Base-by-base conservation (phyloP, 768 basidiomycete species). In the Macrocybe gigantea region DNA sequence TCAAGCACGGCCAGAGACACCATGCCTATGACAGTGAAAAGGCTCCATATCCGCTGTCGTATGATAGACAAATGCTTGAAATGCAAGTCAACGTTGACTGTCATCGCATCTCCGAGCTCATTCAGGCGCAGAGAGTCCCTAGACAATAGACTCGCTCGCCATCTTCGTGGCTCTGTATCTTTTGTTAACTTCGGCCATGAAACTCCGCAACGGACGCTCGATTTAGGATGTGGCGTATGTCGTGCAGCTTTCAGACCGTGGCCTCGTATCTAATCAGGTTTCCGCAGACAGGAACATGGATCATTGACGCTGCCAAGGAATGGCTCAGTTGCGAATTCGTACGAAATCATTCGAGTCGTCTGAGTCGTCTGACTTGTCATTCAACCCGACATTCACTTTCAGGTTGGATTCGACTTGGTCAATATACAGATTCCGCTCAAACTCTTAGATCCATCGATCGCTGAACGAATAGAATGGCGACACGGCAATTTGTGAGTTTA, bases 331-430 rank as follows among this genome's bases (percentile, higher is more conserved):
- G 80, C 55, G 66, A 79, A 49, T 81, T 88, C 51, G 85, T 86
- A 61, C 48, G 82, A 56, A 33, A 11, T 41, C 30, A 13, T 37
- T 36, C n/a, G 15, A 41, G 33, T 33, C 12, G 33, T 6, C 13
- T 33, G 15, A 41, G 33, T 33, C 12, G 33, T 6, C 13, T 33
- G 53, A 10, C 45, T 40, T 12, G 22, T 22, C 22, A 22, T 22
- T 2, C 22, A 10, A 38, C 32, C 9, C 10, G 31, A 45, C 15
- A 13, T 40, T 39, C 15, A 36, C 38, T 42, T 11, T 47, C 36
- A 88, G 86, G 79, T 90, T 50, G 88, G 88, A 38, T 86, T 87
- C 59, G 88, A 90, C 64, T 70, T 90, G 41, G 82, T 88, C 36
- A 81, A 88, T 53, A 68, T 88, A 1, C 88, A 90, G 65, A 71